These are phyloP conservation scores for Pelargonium fulgidum DNA, from an alignment of 441 rosid species.

Conservation along the genomic window DNA sequence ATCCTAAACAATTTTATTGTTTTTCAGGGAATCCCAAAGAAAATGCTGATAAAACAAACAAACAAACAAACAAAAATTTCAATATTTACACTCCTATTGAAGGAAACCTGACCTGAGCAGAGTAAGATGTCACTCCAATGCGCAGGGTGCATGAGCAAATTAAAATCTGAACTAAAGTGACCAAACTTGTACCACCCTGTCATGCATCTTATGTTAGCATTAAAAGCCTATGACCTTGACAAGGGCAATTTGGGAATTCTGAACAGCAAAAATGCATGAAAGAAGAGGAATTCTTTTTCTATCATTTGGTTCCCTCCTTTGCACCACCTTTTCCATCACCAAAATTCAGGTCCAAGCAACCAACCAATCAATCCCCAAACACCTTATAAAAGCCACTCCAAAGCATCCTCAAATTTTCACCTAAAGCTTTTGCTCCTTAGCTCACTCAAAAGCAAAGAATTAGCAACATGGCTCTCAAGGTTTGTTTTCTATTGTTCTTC, in stretches of 20 bases:
- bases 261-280: background rate
- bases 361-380: background rate
- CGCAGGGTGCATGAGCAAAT: background rate
- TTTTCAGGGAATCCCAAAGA: background rate
- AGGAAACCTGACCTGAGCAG: slow-evolving; percentile 4
- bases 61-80: background rate
- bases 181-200: slow-evolving; percentile 5
- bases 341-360: slow-evolving; percentile 11
- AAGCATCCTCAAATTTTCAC: slow-evolving; percentile 1
- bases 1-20: background rate
- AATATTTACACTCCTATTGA: background rate
- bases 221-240: background rate
- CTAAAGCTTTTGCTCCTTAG: background rate
- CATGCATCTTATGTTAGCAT: slow-evolving; percentile 3
- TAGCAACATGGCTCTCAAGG: slow-evolving; percentile 30
- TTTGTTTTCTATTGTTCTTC: slow-evolving; percentile 25
- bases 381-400: slow-evolving; percentile 12
- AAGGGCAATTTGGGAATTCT: slow-evolving; percentile 2
- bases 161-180: background rate
- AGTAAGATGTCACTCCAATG: background rate
- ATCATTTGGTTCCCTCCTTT: slow-evolving; percentile 9
- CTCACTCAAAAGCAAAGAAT: slow-evolving; percentile 8
- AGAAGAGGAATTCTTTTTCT: background rate
- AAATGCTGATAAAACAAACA: background rate
- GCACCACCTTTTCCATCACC: slow-evolving; percentile 7